Evolutionary conservation across 1,284 basidiomycete genomes (phyloP), one percentile per base, ranked within the genome.

Genomic region (Abortiporus biennis): DNA sequence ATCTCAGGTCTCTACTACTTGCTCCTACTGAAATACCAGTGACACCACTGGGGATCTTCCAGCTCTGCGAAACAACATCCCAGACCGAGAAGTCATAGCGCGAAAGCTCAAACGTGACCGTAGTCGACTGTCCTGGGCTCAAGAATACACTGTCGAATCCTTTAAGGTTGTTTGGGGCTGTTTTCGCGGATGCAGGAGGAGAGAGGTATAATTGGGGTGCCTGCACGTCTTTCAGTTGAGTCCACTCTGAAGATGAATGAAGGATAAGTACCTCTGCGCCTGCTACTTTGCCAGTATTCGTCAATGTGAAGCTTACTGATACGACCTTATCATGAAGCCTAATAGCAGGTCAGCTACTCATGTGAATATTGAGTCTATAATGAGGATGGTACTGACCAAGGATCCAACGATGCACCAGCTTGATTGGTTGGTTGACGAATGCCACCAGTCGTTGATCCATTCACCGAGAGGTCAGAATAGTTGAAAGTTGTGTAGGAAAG

Each of bases 171-270:
- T 71, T 72, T 0, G 83, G 83, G 1, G 82, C 80, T 45, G 79
- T 74, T 13, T 66, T 66, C 1, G 79, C 67, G 0, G 71, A 75
- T 0, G 67, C 43, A 0, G 80, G 78, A 54, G 77, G 74, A 51
- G 76, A 69, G 11, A 84, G 41, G 57, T 85, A 86, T 4, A 85
- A 57, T 58, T 85, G 82, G 2, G 79, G 76, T n/a, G 75, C 69
- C 74, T 80, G 25, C 27, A 12, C 17, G 21, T 15, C 3, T 29
- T 36, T 47, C 48, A 19, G 11, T 15, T 44, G 37, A 15, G 36
- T 42, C 43, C 37, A 43, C 16, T 20, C 17, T 23, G 17, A 21
- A 4, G 30, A 17, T 4, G 24, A 22, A 31, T 4, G 19, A 21
- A 29, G 15, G 17, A n/a, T 19, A 49, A 17, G 8, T 20, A 63